Conservation (phyloP, 306 rosid genomes). For the Lagenaria siceraria region DNA sequence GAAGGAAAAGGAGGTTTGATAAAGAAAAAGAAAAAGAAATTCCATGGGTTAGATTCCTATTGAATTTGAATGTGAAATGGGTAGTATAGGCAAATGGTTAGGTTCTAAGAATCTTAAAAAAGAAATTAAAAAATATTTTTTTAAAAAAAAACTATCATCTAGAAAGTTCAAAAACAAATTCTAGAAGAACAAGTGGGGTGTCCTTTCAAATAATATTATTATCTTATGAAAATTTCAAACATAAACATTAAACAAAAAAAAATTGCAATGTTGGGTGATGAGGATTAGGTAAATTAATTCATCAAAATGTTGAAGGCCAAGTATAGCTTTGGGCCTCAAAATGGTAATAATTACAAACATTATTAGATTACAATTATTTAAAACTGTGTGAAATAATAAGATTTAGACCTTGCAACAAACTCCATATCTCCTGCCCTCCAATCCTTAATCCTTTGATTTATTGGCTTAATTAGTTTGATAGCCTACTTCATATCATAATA, state of each 20-base stretch:
- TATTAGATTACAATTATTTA: background rate
- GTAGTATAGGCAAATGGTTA: background rate
- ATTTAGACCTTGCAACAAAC: conserved; percentile 1
- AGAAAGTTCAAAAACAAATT: background rate
- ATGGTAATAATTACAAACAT: background rate
- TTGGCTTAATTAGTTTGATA: background rate
- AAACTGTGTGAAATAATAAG: background rate
- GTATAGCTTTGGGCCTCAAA: background rate
- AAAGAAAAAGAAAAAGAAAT: background rate
- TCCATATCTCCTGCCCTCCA: background rate
- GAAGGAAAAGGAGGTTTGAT: background rate
- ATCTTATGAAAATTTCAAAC: background rate
- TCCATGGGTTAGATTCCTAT: background rate
- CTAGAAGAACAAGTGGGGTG: background rate
- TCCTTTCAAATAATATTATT: background rate
- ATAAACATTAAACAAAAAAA: background rate
- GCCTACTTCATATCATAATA: background rate
- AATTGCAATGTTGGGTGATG: background rate
- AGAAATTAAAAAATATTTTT: no score
- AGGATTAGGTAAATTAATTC: background rate
- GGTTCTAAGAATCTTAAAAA: background rate
- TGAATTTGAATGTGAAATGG: background rate
- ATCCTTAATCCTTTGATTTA: background rate
- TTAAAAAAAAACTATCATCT: background rate
- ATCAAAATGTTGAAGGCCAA: background rate